These are phyloP conservation scores for Coemansia sp. DNA, from an alignment of 192 early-diverging fungal genomes.

Conservation along the genomic window DNA sequence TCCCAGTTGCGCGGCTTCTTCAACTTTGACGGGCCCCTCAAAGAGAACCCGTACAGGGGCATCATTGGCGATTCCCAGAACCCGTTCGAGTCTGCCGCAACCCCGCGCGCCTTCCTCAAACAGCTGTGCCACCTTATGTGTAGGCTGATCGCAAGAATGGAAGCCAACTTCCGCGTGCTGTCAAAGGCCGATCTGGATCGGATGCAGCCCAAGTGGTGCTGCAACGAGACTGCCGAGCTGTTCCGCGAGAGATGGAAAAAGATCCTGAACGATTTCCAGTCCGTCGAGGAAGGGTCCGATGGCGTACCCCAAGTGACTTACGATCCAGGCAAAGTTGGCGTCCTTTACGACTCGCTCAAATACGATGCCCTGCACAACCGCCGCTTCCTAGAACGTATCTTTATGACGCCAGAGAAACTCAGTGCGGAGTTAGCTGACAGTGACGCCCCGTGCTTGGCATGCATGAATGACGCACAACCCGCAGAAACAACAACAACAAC, in stretches of 20 bases:
- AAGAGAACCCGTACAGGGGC: slow-evolving; percentile 28
- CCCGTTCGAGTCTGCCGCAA: slow-evolving; percentile 35
- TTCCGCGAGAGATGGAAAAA: slow-evolving; percentile 98
- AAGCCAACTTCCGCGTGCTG: slow-evolving; percentile 66
- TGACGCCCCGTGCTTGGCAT: not conserved
- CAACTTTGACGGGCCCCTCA: slow-evolving; percentile 46
- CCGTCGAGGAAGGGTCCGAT: slow-evolving; percentile 17
- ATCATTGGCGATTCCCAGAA: slow-evolving; percentile 2
- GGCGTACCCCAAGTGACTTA: slow-evolving; percentile 37
- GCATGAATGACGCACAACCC: not conserved
- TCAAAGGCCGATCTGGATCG: slow-evolving; percentile 55
- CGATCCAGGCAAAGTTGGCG: slow-evolving; percentile 85
- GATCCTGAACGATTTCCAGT: slow-evolving; percentile 82
- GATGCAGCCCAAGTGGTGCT: slow-evolving; percentile 83
- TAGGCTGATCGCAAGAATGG: slow-evolving; percentile 70
- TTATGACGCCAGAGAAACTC: slow-evolving; percentile 47
- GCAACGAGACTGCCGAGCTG: slow-evolving; percentile 77
- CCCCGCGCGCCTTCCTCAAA: slow-evolving; percentile 57
- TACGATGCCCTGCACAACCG: slow-evolving; percentile 98
- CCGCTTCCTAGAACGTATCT: slow-evolving; percentile 73
- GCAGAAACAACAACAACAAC: not conserved
- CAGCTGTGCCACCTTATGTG: slow-evolving; percentile 71
- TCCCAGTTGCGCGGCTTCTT: slow-evolving; percentile 67
- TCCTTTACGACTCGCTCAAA: slow-evolving; percentile 94
- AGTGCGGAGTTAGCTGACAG: slow-evolving; percentile 9